Conservation (phyloP, 2,329 filamentous ascomycete genomes). For the Lecanicillium sp. region DNA sequence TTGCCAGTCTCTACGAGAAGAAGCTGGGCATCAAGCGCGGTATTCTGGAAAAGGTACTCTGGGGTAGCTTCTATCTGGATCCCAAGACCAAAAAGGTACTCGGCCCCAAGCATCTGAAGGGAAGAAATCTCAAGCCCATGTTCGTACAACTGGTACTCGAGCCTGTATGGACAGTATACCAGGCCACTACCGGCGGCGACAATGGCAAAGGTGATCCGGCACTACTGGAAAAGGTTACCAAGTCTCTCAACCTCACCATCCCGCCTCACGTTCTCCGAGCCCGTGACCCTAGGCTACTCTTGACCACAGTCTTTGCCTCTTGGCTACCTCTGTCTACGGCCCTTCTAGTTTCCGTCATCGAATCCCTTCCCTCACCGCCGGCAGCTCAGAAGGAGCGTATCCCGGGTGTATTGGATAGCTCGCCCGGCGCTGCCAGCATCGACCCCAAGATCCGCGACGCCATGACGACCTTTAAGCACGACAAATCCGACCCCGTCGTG, state of each 20-base stretch:
- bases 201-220: slow-evolving; percentile 76
- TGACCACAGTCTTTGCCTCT: slow-evolving; percentile 78
- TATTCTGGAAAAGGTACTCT: slow-evolving; percentile 85
- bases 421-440: slow-evolving; percentile 69
- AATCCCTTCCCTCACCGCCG: slow-evolving; percentile 81
- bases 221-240: slow-evolving; percentile 89
- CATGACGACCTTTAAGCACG: slow-evolving; percentile 72
- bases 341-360: slow-evolving; percentile 85
- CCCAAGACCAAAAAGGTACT: slow-evolving; percentile 95
- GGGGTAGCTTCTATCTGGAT: slow-evolving; percentile 95
- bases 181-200: slow-evolving; percentile 77
- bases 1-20: slow-evolving; percentile 88
- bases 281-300: slow-evolving; percentile 72
- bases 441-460: slow-evolving; percentile 66
- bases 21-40: slow-evolving; percentile 91
- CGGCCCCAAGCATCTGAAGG: slow-evolving; percentile 86
- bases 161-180: slow-evolving; percentile 92
- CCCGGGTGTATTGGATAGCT: slow-evolving; percentile 70
- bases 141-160: slow-evolving; percentile 96
- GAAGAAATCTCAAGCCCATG: slow-evolving; percentile 85
- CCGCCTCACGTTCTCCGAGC: slow-evolving; percentile 79
- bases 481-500: slow-evolving; percentile 69
- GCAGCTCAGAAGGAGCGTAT: slow-evolving; percentile 74
- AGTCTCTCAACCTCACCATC: slow-evolving; percentile 78
- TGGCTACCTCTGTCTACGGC: slow-evolving; percentile 95